Evolutionary conservation across 2,329 filamentous ascomycete genomes (phyloP), one percentile per base, ranked within the genome.

Genomic region (Aspergillus sp.): DNA sequence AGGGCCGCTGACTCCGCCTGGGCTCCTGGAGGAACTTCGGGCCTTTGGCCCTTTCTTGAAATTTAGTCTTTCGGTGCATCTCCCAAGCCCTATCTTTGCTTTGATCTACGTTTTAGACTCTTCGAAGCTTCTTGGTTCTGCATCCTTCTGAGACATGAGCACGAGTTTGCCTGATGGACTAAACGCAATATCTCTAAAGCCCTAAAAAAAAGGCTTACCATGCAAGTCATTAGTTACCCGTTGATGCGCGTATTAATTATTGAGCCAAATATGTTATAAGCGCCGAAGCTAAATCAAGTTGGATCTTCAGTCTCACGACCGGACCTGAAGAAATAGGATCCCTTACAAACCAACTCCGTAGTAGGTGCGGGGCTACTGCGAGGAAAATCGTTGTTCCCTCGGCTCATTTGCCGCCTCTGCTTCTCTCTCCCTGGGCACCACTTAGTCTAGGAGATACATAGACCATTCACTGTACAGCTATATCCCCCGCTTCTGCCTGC

Each of bases 71-170:
- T 51, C 55, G 22, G n/a, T 30, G 22, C 23, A 19, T 45, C 13
- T 25, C n/a, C 55, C 47, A 57, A 57, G 55, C 55, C 55, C 55
- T 57, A 46, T 7, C 45, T 30, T 57, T 11, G 43, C 34, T 48
- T 34, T 28, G 43, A 55, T 48, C 53, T 47, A 34, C 53, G 22
- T 25, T 15, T 25, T 28, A 55, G 52, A 34, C 48, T 51, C 25
- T 23, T 57, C 19, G 22, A 51, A 57, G 54, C 54, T 50, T 57
- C 54, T 30, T 6, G 34, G 34, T 41, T 41, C 13, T 41, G 34
- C 13, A 41, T 41, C 34, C 34, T 41, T 41, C 34, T 15, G 34
- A 41, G 34, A 38, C 34, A 13, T 15, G 4, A 4, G 13, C 11
- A 41, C 34, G 34, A 38, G 34, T 6, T 4, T 6, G 34, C 9